Percentiles rank a stretch among this genome's conserved stretches.
Evolutionary conservation across 1,284 basidiomycete species (phyloP).

Genomic region (Tilletiaria anomala): DNA sequence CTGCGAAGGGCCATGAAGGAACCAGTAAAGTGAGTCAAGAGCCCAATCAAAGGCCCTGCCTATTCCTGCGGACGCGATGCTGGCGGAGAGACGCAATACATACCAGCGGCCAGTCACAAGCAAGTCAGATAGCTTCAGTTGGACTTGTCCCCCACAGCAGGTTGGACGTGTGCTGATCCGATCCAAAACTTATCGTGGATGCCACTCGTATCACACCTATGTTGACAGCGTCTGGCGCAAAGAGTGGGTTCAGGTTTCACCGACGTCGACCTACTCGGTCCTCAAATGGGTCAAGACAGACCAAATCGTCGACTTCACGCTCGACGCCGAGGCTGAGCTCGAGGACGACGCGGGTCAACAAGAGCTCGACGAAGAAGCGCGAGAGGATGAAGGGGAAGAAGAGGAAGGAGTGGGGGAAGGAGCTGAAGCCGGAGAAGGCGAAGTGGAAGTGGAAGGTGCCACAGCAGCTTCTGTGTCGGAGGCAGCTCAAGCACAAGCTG

Average conservation of each 20-base stretch:
- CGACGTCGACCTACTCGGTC: constrained; percentile 1
- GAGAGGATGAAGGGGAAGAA: background rate
- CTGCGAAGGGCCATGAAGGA: constrained; percentile 1
- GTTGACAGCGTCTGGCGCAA: background rate
- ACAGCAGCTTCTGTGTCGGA: too few species aligned
- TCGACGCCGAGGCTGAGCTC: background rate
- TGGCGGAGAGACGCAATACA: too few species aligned
- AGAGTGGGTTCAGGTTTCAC: constrained; percentile 1
- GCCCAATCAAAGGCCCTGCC: too few species aligned
- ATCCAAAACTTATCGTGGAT: too few species aligned
- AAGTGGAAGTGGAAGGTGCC: background rate
- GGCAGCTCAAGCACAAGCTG: too few species aligned
- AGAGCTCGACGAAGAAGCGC: too few species aligned
- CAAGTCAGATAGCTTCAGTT: too few species aligned
- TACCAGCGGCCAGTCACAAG: too few species aligned
- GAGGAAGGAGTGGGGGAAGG: background rate
- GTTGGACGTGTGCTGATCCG: too few species aligned
- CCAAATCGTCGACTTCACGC: background rate
- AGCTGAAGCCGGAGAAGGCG: background rate
- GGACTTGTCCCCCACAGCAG: too few species aligned
- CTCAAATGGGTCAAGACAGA: constrained; percentile 2
- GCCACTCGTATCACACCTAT: too few species aligned
- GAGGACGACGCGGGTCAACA: background rate
- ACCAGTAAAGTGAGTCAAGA: constrained; percentile 1
- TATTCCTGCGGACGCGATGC: too few species aligned